Conservation (phyloP, 1,284 basidiomycete genomes). For the Ustilago esculenta region DNA sequence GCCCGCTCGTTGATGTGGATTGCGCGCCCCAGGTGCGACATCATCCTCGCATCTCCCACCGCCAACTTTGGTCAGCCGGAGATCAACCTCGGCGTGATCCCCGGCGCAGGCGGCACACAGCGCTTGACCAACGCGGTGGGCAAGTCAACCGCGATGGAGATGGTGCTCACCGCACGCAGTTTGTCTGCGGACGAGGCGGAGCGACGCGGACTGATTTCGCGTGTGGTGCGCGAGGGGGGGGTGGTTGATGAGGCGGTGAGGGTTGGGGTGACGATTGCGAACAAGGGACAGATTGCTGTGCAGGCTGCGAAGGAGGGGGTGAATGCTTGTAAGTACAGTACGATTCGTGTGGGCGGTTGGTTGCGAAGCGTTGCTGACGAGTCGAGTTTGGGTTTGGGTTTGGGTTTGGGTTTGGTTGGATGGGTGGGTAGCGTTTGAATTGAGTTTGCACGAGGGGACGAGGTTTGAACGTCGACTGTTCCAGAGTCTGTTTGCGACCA, state of each 20-base stretch:
- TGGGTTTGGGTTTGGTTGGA: no score
- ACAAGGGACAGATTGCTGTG: constrained; percentile 84
- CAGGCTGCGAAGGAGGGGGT: constrained; percentile 95
- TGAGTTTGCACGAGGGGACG: constrained; percentile 83
- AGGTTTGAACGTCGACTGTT: constrained; percentile 89
- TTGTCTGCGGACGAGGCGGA: constrained; percentile 85
- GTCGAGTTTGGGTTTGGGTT: no score
- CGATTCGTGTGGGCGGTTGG: no score
- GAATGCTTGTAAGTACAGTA: constrained; percentile 77
- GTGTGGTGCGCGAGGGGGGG: constrained; percentile 75
- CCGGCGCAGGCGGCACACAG: constrained; percentile 84
- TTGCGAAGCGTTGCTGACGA: no score
- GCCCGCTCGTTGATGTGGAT: no score
- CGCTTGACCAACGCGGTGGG: constrained; percentile 86
- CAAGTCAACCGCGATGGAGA: constrained; percentile 94
- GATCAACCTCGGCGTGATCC: constrained; percentile 95
- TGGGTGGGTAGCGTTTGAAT: constrained; percentile 73
- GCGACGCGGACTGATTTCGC: constrained; percentile 83
- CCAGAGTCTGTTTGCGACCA: constrained; percentile 91
- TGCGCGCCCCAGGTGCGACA: constrained; percentile 84
- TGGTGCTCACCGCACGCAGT: constrained; percentile 81
- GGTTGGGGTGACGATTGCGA: constrained; percentile 81
- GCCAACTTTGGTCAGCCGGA: constrained; percentile 97
- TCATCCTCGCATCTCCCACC: constrained; percentile 90
- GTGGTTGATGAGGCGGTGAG: constrained; percentile 90